Base-by-base conservation (phyloP, 192 early-diverging fungal species). In the Podila verticillata region DNA sequence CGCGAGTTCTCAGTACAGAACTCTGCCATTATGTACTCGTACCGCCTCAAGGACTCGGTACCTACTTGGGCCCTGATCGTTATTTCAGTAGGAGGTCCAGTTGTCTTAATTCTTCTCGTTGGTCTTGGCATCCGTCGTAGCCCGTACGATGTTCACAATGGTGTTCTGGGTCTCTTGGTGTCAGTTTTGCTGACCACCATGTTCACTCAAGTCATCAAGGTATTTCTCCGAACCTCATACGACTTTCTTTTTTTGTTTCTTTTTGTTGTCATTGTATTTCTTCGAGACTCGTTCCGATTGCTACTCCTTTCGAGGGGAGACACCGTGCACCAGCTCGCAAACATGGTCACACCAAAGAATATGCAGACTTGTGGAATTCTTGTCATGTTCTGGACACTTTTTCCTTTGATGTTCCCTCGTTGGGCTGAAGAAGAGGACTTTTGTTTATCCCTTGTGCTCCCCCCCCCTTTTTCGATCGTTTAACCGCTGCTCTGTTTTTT, bases 1-100 rank as follows among this genome's bases (percentile, higher is more conserved):
- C 87, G 92, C 70, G 81, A 90, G 51, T 96, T 96, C 66, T 91
- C 90, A 26, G 74, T 96, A 13, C 77, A 88, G 5, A 86, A 96
- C 81, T 90, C 88, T 30, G 75, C 84, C 20, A 89, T 96, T 68
- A 88, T 90, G 83, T 89, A 87, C 71, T 88, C 89, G 2, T 82
- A 88, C 68, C 73, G 72, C 19, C 54, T 34, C 15, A 30, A 81
- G 26, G 87, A 90, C 54, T 74, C 67, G 5, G 83, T 90, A 5
- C 86, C 88, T 31, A 65, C 69, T 3, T 84, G 84, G 84, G 48
- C 81, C 8, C 48, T 84, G 26, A 39, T 70, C 13, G 2, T 89
- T 15, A 60, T 89, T 7, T 63, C 60, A 9, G 61, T 81, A 8
- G 57, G 82, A 10, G 36, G 73, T 22, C 87, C 85, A 9, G 36